These are phyloP conservation scores for Microcyclosporella mali DNA, from an alignment of 2,329 filamentous ascomycete species.

Conservation along the genomic window DNA sequence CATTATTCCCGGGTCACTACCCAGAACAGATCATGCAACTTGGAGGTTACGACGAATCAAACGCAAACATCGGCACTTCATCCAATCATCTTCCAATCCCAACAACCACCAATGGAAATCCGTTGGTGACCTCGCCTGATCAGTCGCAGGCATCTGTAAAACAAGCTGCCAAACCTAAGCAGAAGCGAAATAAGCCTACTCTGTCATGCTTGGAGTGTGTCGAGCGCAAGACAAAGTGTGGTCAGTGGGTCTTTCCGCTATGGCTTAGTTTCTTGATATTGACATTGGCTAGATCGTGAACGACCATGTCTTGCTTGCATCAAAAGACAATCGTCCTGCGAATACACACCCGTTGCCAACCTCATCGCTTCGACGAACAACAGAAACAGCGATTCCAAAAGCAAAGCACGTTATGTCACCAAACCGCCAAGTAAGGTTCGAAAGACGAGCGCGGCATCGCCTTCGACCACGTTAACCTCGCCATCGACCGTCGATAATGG, in stretches of 20 bases:
- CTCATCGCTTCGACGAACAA: constrained; percentile 54
- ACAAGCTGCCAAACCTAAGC: constrained; percentile 44
- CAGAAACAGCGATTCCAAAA: constrained; percentile 18
- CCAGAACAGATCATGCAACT: too few relatives aligned
- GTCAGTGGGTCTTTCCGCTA: too few relatives aligned
- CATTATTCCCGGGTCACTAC: too few relatives aligned
- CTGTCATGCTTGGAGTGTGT: constrained; percentile 74
- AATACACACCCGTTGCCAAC: constrained; percentile 70
- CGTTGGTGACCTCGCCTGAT: too few relatives aligned
- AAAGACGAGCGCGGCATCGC: constrained; percentile 24
- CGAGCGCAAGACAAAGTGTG: constrained; percentile 79
- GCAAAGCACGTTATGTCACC: constrained; percentile 28
- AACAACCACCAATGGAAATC: too few relatives aligned
- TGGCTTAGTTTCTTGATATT: too few relatives aligned
- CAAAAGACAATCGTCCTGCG: constrained; percentile 69
- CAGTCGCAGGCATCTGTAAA: background rate
- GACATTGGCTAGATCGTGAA: constrained; percentile 46
- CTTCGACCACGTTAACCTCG: constrained; percentile 16
- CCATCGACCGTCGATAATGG: constrained; percentile 26
- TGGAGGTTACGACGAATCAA: too few relatives aligned
- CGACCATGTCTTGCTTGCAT: constrained; percentile 59
- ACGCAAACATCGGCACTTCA: too few relatives aligned
- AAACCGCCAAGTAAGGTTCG: constrained; percentile 32
- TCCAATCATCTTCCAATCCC: too few relatives aligned
- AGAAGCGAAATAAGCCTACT: constrained; percentile 79